Evolutionary conservation across 768 basidiomycete species (phyloP).

Genomic region (Boletus pseudo-olivaceus): DNA sequence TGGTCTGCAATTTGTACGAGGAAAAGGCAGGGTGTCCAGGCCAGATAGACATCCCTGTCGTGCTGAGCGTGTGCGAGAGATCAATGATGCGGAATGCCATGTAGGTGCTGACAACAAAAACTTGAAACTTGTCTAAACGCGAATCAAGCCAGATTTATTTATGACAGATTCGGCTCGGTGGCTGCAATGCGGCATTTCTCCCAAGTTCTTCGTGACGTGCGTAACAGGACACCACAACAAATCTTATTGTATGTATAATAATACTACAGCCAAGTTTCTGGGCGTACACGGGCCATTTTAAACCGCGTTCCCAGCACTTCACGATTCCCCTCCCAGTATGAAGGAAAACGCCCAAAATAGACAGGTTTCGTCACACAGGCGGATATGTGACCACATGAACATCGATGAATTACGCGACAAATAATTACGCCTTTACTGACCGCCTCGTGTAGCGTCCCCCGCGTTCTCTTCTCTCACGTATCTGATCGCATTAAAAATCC

Average conservation of each 20-base stretch:
- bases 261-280: no score
- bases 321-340: background rate
- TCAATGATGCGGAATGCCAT: slow-evolving; percentile 20
- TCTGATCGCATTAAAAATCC: slow-evolving; percentile 6
- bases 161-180: no score
- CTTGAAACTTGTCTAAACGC: background rate
- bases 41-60: slow-evolving; percentile 23
- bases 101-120: background rate
- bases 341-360: background rate
- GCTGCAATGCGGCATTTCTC: no score
- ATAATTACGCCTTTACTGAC: background rate
- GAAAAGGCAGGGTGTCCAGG: slow-evolving; percentile 22
- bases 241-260: no score
- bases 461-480: background rate
- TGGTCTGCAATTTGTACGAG: slow-evolving; percentile 1
- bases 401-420: background rate
- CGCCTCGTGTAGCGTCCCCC: background rate
- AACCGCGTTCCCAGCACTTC: no score
- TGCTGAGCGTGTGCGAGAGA: slow-evolving; percentile 21
- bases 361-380: background rate
- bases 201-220: no score
- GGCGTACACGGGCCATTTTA: no score
- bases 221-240: no score
- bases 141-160: no score
- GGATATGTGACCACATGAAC: background rate